phyloP scores from a whole-genome alignment of 768 basidiomycete genomes.

The Cystobasidiopsis lactophilus region DNA sequence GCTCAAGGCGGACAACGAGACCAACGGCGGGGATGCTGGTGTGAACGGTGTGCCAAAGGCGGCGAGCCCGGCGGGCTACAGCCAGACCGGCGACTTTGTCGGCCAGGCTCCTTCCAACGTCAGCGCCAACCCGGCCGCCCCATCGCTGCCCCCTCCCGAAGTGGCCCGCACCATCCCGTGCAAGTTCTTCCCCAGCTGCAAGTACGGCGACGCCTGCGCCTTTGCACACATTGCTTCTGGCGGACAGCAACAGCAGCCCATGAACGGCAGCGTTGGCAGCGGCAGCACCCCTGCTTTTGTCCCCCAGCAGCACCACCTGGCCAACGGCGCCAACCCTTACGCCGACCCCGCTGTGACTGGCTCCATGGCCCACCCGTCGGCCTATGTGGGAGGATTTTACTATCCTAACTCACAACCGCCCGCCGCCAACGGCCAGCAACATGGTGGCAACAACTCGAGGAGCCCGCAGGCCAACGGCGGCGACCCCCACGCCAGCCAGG shows the following conservation, averaged over 20 bases:
- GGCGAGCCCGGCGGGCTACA: not conserved
- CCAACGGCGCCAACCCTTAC: not conserved
- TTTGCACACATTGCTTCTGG: not conserved
- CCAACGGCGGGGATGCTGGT: too few species aligned
- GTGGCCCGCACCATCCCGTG: slow-evolving; percentile 16
- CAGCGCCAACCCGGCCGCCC: not conserved
- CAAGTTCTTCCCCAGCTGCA: slow-evolving; percentile 10
- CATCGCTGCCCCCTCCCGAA: slow-evolving; percentile 12
- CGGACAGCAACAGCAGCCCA: too few species aligned
- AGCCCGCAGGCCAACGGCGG: not conserved
- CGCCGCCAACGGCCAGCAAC: not conserved
- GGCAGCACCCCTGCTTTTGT: not conserved
- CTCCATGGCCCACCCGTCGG: not conserved
- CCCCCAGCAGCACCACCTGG: not conserved
- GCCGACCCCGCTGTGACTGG: not conserved
- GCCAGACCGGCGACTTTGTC: not conserved
- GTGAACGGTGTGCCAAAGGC: not conserved
- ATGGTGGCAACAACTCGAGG: not conserved
- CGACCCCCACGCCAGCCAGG: too few species aligned
- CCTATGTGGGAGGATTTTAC: slow-evolving; percentile 1
- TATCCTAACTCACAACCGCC: not conserved
- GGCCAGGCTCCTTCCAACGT: not conserved
- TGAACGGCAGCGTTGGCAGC: not conserved
- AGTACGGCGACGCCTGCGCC: slow-evolving; percentile 4
- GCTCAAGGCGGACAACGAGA: too few species aligned